Percentiles rank a stretch among this genome's conserved stretches.
Conservation (phyloP, 2,329 filamentous ascomycete genomes). For the Diaporthe nobilis region DNA sequence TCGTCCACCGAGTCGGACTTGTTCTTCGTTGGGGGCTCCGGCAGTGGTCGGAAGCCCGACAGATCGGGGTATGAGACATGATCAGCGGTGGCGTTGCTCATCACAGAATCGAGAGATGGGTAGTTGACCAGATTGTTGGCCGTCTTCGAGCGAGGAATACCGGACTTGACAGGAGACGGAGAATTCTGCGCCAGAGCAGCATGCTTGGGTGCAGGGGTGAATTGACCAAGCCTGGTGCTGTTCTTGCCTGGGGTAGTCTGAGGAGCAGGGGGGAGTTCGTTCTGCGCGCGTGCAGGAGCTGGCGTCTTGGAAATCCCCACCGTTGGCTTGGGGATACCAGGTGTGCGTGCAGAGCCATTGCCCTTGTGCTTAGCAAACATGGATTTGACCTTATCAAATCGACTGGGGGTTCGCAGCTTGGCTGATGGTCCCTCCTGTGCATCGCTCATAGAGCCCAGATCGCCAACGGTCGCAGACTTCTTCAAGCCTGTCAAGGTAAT, state of each 20-base stretch:
- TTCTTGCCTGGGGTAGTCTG: constrained; percentile 79
- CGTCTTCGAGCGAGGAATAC: constrained; percentile 59
- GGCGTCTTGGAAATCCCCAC: constrained; percentile 62
- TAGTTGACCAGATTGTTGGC: constrained; percentile 53
- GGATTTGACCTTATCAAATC: constrained; percentile 71
- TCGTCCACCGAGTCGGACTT: constrained; percentile 26
- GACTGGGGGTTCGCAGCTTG: constrained; percentile 62
- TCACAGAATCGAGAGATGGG: constrained; percentile 51
- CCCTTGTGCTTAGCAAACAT: constrained; percentile 64
- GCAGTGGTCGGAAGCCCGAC: constrained; percentile 52
- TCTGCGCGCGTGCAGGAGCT: constrained; percentile 60
- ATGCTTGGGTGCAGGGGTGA: constrained; percentile 78
- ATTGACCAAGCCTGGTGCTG: constrained; percentile 81
- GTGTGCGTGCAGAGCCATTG: constrained; percentile 57
- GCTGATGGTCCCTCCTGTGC: constrained; percentile 53
- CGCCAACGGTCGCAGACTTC: constrained; percentile 68
- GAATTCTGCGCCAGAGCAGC: constrained; percentile 62
- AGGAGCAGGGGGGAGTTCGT: constrained; percentile 65
- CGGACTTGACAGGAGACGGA: constrained; percentile 69
- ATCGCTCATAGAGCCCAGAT: constrained; percentile 51
- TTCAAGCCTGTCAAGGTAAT: constrained; percentile 58
- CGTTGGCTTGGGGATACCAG: constrained; percentile 63
- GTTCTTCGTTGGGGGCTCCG: constrained; percentile 47
- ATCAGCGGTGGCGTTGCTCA: constrained; percentile 48
- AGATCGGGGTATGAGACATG: constrained; percentile 69